Evolutionary conservation across 2,329 filamentous ascomycete genomes (phyloP), one percentile per base, ranked within the genome.

Genomic region (Penicillium sp.): DNA sequence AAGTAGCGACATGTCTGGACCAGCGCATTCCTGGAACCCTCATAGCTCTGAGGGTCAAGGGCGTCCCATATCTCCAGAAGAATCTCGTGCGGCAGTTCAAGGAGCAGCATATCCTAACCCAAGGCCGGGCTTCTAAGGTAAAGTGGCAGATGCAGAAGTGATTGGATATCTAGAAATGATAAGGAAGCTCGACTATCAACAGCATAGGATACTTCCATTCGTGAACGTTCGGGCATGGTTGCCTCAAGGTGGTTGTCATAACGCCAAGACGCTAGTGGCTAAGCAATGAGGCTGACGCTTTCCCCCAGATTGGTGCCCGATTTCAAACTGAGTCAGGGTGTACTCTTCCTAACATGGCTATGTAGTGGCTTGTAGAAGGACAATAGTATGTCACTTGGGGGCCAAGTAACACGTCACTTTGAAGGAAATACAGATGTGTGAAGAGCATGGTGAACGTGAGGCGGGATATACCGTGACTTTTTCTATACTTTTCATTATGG

Each of bases 81-180:
- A 18, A 56, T 21, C 24, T 56, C 53, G 15, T 29, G 47, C 2
- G 53, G 53, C 24, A 56, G 31, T n/a, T 36, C 44, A 15, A 56
- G 44, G 12, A 34, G 16, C 47, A 4, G 8, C 34, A 38, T 38
- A 15, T 21, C 34, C 16, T 38, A 38, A 38, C 16, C 16, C 16
- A 38, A n/a, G 1, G 16, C 16, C 12, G 34, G 16, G 9, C 18
- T 21, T 21, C 33, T 9, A 8, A 36, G 7, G n/a, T 36, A n/a
- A 9, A 21, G 16, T 10, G 2, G 18, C 33, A 16, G 15, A 21
- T 16, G 12, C 16, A 12, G 16, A 21, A 9, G 16, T 10, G 16
- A 21, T 9, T 38, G 4, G 8, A 6, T 38, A 21, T 6, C 34
- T 21, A 10, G 34, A 12, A 12, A 9, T 12, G 16, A 38, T 18